Base-by-base conservation (phyloP, 192 early-diverging fungal genomes). In the Coemansia asiatica region DNA sequence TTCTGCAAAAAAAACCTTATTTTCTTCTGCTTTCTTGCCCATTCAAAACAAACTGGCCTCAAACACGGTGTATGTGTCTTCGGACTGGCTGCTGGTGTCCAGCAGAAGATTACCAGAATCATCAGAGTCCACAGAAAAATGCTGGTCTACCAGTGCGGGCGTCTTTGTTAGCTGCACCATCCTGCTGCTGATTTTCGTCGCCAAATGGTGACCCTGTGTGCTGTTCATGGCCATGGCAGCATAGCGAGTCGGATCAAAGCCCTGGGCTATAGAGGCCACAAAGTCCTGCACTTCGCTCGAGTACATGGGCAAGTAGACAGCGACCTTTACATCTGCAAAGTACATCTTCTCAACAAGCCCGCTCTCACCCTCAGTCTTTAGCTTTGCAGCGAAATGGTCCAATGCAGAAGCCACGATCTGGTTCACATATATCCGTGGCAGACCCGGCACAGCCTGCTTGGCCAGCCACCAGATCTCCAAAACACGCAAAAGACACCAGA, bases 281-380 rank as follows among this genome's bases (percentile, higher is more conserved):
- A 81, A 76, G 33, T 68, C 64, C 26, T 72, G 73, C 27, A 72
- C 79, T 5, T 81, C 79, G 16, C 58, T 53, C 55, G 79, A 75
- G 19, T 81, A 81, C 56, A 76, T 53, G 0, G 79, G 79, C 67
- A 81, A 21, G n/a, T 56, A 75, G 25, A 67, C 28, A 5, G 35
- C 48, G 0, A 72, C 22, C n/a, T 56, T 56, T 9, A 81, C 47
- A 26, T 15, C 53, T 13, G 18, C 48, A 18, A 21, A 4, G 16
- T 33, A 5, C n/a, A 33, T 0, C 15, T 21, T 19, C 23, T 23
- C 18, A 13, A 13, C 31, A 16, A 16, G n/a, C n/a, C n/a, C n/a
- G n/a, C n/a, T 19, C 8, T 26, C 23, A 18, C 6, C 13, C 12
- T 27, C n/a, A 55, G 8, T 61, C 29, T 6, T 38, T 33, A 18